Evolutionary conservation across 768 basidiomycete species (phyloP).

Genomic region (Tulasnella sp.): DNA sequence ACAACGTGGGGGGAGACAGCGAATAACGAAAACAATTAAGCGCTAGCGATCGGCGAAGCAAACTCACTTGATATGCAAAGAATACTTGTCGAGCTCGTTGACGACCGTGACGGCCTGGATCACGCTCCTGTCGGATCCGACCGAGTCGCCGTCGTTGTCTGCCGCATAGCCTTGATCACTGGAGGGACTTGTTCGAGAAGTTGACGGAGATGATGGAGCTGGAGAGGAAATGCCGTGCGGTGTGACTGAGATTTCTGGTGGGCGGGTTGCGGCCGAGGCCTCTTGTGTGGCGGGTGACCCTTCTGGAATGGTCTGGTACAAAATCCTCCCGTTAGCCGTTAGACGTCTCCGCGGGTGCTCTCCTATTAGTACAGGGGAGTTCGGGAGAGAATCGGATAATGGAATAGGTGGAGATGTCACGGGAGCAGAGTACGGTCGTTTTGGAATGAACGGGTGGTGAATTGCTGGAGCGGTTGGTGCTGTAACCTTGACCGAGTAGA

Average conservation of each 20-base stretch:
- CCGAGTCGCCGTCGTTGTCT: conserved; percentile 11
- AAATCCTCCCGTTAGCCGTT: neutral
- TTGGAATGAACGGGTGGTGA: conserved; percentile 28
- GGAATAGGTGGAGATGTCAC: neutral
- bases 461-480: conserved; percentile 15
- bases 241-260: neutral
- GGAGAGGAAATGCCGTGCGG: neutral
- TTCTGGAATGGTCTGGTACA: conserved; percentile 15
- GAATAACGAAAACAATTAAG: conserved; percentile 20
- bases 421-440: conserved; percentile 29
- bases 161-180: neutral
- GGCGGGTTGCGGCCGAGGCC: neutral
- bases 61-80: conserved; percentile 31
- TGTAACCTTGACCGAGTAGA: conserved; percentile 26
- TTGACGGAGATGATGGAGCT: neutral
- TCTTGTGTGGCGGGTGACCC: neutral
- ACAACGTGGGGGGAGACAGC: neutral
- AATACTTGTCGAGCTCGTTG: conserved; percentile 27
- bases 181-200: neutral
- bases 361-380: neutral
- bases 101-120: conserved; percentile 26
- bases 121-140: conserved; percentile 29
- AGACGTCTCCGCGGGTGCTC: neutral
- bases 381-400: neutral
- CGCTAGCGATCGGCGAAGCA: neutral